Conservation (phyloP, 345 rosid species). For the Excoecaria agallocha region DNA sequence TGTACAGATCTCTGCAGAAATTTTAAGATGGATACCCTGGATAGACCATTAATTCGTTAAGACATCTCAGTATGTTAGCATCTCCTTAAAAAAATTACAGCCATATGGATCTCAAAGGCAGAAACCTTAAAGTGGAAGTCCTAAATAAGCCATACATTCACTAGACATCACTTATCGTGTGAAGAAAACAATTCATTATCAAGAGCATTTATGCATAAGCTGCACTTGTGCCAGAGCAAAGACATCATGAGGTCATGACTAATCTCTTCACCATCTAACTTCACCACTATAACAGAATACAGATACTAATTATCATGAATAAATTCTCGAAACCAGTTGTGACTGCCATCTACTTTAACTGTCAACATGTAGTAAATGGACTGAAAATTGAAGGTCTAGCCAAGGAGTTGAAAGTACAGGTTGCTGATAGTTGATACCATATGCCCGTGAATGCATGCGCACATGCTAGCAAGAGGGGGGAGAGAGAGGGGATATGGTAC, state of each 20-base stretch:
- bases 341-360: not conserved
- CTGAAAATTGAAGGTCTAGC: not conserved
- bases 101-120: too few relatives aligned
- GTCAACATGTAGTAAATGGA: not conserved
- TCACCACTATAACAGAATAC: not conserved
- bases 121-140: constrained; percentile 20
- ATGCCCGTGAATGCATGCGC: too few relatives aligned
- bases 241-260: not conserved
- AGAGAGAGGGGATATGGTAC: not conserved
- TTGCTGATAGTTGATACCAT: not conserved
- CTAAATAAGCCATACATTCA: too few relatives aligned
- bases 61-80: not conserved
- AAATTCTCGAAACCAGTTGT: not conserved
- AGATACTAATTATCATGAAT: not conserved
- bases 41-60: not conserved
- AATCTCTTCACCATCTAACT: not conserved
- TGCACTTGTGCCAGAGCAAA: too few relatives aligned
- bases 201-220: too few relatives aligned
- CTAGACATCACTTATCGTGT: too few relatives aligned
- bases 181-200: too few relatives aligned
- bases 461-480: not conserved
- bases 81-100: too few relatives aligned
- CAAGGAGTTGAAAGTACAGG: not conserved
- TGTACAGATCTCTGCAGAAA: not conserved
- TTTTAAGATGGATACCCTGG: not conserved